phyloP scores from a whole-genome alignment of 225 moss, liverwort and hornwort genomes.

The Sphagnum tenellum region DNA sequence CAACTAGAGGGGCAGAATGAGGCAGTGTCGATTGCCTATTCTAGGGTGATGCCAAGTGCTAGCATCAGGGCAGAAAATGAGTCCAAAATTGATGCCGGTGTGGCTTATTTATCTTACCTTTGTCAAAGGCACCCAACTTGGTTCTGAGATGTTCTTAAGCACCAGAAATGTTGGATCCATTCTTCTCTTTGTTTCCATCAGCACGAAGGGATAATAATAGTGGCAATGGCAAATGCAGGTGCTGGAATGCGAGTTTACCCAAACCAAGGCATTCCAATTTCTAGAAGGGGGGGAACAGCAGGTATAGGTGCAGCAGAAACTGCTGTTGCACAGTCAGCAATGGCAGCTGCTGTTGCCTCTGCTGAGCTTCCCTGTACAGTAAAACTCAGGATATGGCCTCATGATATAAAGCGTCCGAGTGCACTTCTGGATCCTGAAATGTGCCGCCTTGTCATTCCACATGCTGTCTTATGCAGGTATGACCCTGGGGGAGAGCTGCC shows the following conservation, averaged over 20 bases:
- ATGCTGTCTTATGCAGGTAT: slow-evolving; percentile 99
- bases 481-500: not conserved
- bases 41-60: slow-evolving; percentile 26
- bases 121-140: not conserved
- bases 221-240: slow-evolving; percentile 23
- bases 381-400: slow-evolving; percentile 98
- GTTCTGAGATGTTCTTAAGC: not conserved
- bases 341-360: slow-evolving; percentile 60
- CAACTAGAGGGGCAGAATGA: slow-evolving; percentile 25
- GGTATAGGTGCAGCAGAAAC: slow-evolving; percentile 79
- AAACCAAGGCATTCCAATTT: slow-evolving; percentile 40
- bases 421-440: slow-evolving; percentile 72
- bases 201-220: too few species aligned
- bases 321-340: slow-evolving; percentile 68
- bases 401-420: slow-evolving; percentile 89
- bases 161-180: not conserved
- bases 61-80: slow-evolving; percentile 40
- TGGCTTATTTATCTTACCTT: not conserved
- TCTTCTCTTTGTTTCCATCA: too few species aligned
- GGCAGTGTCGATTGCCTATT: slow-evolving; percentile 45
- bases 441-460: slow-evolving; percentile 91
- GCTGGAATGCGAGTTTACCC: slow-evolving; percentile 35
- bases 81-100: slow-evolving; percentile 22
- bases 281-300: slow-evolving; percentile 41
- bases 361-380: slow-evolving; percentile 98